Conservation (phyloP, 257 asterid species). For the Marsdenia floribunda region DNA sequence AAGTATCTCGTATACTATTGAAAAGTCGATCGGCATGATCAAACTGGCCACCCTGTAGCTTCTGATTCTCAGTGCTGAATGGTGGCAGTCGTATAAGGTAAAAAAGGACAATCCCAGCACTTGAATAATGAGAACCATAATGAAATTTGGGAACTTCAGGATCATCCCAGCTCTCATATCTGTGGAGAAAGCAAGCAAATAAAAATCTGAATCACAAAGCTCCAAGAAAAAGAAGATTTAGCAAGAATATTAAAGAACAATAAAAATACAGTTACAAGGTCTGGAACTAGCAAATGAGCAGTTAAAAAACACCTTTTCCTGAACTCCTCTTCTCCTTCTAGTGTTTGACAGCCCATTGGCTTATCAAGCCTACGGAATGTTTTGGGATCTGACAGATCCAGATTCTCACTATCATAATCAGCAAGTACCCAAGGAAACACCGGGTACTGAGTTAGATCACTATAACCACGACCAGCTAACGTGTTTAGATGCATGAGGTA, state of each 20-base stretch:
- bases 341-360: conserved; percentile 97
- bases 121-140: conserved; percentile 98
- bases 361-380: conserved; percentile 86
- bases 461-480: conserved; percentile 98
- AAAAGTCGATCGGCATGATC: conserved; percentile 99
- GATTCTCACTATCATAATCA: conserved; percentile 86
- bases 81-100: conserved; percentile 96
- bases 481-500: conserved; percentile 98
- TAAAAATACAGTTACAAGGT: not conserved
- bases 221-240: conserved; percentile 6
- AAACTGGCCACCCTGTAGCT: conserved; percentile 97
- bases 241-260: conserved; percentile 1
- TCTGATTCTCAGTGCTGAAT: conserved; percentile 83
- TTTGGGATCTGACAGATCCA: conserved; percentile 78
- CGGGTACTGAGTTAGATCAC: conserved; percentile 99
- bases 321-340: conserved; percentile 97
- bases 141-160: conserved; percentile 99
- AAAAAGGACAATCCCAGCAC: conserved; percentile 98
- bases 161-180: conserved; percentile 99
- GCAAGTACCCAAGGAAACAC: conserved; percentile 99
- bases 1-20: conserved; percentile 84
- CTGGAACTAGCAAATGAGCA: not conserved
- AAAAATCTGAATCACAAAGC: conserved; percentile 16
- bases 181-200: conserved; percentile 28
- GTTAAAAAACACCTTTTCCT: conserved; percentile 52